Percentiles rank a stretch among this genome's conserved stretches.
Evolutionary conservation across 371 early-diverging fungal species (phyloP).

Genomic region (Sporodiniella umbellata): DNA sequence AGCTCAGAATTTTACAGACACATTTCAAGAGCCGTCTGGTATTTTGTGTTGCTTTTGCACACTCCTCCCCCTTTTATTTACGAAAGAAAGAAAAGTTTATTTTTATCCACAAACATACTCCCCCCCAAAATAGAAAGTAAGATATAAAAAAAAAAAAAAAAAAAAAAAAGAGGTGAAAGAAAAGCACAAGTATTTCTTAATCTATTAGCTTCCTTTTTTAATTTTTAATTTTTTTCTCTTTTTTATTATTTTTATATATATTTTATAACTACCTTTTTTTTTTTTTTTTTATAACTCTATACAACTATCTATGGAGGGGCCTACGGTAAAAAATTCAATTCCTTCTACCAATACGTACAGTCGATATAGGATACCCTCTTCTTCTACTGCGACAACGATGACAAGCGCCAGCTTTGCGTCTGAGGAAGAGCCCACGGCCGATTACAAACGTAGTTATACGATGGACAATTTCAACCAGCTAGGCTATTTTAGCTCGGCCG

Average conservation of each 20-base stretch:
- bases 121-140: too few species aligned
- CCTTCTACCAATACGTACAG: slow-evolving; percentile 22
- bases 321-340: slow-evolving; percentile 6
- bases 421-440: not conserved
- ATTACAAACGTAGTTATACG: slow-evolving; percentile 16
- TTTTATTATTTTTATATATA: not conserved
- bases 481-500: slow-evolving; percentile 6
- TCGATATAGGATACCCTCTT: slow-evolving; percentile 15
- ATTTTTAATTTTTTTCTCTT: not conserved
- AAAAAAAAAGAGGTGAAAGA: too few species aligned
- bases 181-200: too few species aligned
- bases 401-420: slow-evolving; percentile 3
- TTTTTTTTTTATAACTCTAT: not conserved
- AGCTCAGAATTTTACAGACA: too few species aligned
- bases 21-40: too few species aligned
- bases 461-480: slow-evolving; percentile 11
- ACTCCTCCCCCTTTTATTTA: too few species aligned
- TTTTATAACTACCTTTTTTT: not conserved
- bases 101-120: too few species aligned
- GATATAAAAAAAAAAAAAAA: too few species aligned
- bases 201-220: too few species aligned
- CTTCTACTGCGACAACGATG: slow-evolving; percentile 6
- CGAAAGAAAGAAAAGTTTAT: too few species aligned
- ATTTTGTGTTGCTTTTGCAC: too few species aligned
- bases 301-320: not conserved